These are phyloP conservation scores for Triadica sebifera DNA, from an alignment of 345 rosid genomes.

Conservation along the genomic window DNA sequence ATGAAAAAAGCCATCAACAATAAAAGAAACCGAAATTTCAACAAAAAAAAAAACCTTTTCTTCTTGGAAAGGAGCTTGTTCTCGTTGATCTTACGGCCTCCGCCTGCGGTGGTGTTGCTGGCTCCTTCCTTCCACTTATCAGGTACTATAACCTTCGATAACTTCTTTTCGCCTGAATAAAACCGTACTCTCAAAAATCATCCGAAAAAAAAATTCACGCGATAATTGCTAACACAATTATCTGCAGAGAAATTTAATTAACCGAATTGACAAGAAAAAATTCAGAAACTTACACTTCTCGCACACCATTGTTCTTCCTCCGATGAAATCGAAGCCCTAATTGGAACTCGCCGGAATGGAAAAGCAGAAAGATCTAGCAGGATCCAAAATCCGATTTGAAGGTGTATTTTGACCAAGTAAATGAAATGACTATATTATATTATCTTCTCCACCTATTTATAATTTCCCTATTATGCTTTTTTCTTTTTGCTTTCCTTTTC, in stretches of 20 bases:
- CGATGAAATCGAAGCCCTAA: conserved; percentile 28
- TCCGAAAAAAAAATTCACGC: background rate
- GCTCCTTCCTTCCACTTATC: conserved; percentile 99
- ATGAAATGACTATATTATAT: background rate
- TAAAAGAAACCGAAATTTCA: background rate
- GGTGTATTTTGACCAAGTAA: background rate
- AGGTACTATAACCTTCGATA: conserved; percentile 92
- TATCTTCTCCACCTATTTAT: background rate
- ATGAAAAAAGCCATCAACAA: background rate
- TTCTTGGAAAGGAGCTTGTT: conserved; percentile 96
- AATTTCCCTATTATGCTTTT: no score
- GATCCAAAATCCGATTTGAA: background rate
- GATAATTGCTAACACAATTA: background rate
- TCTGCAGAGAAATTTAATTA: background rate
- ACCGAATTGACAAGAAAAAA: background rate
- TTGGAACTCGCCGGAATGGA: background rate
- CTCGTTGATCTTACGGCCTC: conserved; percentile 96
- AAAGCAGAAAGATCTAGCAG: background rate
- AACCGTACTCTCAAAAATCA: background rate
- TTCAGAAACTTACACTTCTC: conserved; percentile 61
- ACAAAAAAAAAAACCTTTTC: conserved; percentile 41
- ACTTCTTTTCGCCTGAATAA: conserved; percentile 81
- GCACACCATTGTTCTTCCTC: conserved; percentile 65
- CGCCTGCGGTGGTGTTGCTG: conserved; percentile 82
- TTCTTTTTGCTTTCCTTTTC: no score